phyloP scores from a whole-genome alignment of 306 rosid genomes.

The Cucumis hystrix region DNA sequence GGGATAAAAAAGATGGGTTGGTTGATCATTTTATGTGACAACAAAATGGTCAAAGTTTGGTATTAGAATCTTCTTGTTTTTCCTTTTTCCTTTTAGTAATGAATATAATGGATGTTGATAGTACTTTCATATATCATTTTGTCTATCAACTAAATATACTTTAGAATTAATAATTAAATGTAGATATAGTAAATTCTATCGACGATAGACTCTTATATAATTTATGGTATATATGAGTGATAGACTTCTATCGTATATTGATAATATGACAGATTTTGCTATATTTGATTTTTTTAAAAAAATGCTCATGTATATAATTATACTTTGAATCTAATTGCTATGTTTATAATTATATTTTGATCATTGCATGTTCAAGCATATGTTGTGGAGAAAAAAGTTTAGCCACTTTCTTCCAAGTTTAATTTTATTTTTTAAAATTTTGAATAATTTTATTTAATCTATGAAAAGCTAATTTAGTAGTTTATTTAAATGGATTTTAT shows the following conservation, averaged over 20 bases:
- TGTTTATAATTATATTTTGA: no score
- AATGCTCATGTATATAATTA: no score
- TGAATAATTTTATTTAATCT: background rate
- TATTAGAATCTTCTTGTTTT: background rate
- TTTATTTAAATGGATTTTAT: no score
- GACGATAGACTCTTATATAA: no score
- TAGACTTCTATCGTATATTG: no score
- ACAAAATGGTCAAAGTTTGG: background rate
- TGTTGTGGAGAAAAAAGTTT: background rate
- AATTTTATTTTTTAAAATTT: background rate
- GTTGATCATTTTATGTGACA: background rate
- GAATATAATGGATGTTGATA: background rate
- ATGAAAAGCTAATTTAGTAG: no score
- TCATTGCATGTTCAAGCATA: background rate
- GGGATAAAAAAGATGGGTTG: background rate
- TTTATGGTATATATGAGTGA: no score
- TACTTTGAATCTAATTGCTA: no score
- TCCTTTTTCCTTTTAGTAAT: background rate
- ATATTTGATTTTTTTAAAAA: no score
- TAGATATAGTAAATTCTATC: no score
- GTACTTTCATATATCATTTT: background rate
- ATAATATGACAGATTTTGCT: no score
- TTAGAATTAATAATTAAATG: background rate
- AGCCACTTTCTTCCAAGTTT: no score
- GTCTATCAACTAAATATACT: background rate